phyloP scores from a whole-genome alignment of 495 filamentous ascomycete genomes.

The Clavariopsis aquatica region DNA sequence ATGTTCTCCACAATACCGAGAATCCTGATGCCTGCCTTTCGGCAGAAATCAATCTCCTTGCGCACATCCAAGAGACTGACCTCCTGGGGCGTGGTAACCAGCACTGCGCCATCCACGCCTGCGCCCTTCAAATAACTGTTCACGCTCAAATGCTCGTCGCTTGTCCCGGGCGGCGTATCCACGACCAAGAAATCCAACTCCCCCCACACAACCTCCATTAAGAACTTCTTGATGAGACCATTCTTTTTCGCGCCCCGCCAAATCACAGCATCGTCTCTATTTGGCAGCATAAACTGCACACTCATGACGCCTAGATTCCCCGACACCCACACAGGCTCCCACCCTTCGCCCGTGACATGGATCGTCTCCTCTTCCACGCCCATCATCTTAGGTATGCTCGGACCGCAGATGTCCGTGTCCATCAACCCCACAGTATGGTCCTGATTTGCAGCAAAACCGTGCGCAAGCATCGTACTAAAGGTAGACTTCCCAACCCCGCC shows the following conservation, averaged over 20 bases:
- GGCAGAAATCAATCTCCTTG: conserved; percentile 96
- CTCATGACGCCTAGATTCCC: conserved; percentile 94
- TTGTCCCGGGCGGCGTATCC: conserved; percentile 93
- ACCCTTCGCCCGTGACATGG: conserved; percentile 77
- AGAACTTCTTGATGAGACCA: conserved; percentile 92
- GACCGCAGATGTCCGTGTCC: conserved; percentile 96
- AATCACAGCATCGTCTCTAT: conserved; percentile 88
- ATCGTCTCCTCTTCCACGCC: conserved; percentile 91
- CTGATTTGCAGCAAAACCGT: conserved; percentile 79
- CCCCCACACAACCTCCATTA: conserved; percentile 97
- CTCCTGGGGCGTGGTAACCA: conserved; percentile 94
- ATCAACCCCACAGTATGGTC: conserved; percentile 81
- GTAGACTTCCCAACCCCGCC: conserved; percentile 96
- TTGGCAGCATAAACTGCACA: conserved; percentile 96
- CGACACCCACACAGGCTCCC: conserved; percentile 90
- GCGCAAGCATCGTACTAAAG: conserved; percentile 80
- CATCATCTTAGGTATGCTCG: conserved; percentile 96
- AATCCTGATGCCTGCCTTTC: conserved; percentile 86
- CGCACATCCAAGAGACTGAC: conserved; percentile 89
- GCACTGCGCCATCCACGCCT: conserved; percentile 87
- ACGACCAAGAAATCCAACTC: conserved; percentile 89
- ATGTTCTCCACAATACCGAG: conserved; percentile 96
- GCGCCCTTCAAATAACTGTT: conserved; percentile 84
- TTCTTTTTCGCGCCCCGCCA: conserved; percentile 99
- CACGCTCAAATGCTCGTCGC: conserved; percentile 91